Conservation (phyloP, 768 basidiomycete genomes). For the Boletus tomentosulus region DNA sequence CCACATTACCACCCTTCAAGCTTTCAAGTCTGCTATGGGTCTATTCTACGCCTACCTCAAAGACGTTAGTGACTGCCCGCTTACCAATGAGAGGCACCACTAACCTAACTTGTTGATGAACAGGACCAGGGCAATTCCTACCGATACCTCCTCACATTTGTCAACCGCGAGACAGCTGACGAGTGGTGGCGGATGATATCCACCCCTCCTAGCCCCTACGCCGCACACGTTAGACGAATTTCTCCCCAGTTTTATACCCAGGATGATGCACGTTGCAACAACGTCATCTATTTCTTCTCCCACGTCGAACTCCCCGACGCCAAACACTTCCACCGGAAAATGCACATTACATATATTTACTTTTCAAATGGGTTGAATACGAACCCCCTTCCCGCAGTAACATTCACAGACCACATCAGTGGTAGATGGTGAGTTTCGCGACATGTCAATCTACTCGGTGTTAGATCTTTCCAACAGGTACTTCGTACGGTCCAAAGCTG, state of each 20-base stretch:
- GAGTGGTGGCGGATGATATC: conserved; percentile 25
- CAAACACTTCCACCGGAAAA: background rate
- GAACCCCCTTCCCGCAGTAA: background rate
- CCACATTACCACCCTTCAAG: too few species aligned
- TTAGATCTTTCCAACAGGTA: background rate
- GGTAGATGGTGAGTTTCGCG: background rate
- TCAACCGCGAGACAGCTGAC: conserved; percentile 19
- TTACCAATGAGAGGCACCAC: background rate
- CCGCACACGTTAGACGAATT: background rate
- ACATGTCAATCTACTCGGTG: background rate
- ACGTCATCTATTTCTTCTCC: background rate
- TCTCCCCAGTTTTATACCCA: background rate
- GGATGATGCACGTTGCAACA: too few species aligned
- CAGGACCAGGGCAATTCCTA: background rate
- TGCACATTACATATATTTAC: background rate
- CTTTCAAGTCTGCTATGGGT: background rate
- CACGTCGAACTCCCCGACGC: background rate
- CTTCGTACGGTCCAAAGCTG: background rate
- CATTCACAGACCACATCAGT: background rate
- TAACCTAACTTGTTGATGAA: background rate
- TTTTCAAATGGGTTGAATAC: background rate
- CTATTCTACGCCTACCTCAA: background rate
- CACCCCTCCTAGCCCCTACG: conserved; percentile 5
- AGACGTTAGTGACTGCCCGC: background rate
- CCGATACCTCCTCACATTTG: conserved; percentile 19